Evolutionary conservation across 2,329 filamentous ascomycete species (phyloP), one percentile per base, ranked within the genome.

Genomic region (Venturia pyrina): DNA sequence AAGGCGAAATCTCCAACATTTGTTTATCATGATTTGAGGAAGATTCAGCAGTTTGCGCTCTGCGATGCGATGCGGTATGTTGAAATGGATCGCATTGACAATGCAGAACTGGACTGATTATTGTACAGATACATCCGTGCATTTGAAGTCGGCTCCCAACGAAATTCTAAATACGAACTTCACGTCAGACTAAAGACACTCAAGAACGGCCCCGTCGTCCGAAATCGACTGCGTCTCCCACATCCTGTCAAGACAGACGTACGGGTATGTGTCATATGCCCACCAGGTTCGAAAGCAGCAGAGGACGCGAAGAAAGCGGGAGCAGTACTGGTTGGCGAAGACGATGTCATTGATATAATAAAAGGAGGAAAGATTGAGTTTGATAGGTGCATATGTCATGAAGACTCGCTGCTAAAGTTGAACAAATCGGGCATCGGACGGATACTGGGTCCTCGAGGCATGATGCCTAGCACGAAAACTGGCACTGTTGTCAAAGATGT

Each of bases 401-500:
- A 83, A 63, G 86, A 90, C 71, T 92, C 88, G 70, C 81, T 95
- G 70, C 83, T 84, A 64, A 91, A 89, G 66, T 80, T 99, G 72
- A 89, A 88, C 75, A 93, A 95, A 80, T 89, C 92, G 44, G 86
- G 85, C 0, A 76, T 99, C 69, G 93, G 89, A 69, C 85, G 88
- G 69, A 83, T 96, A 56, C 81, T 99, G 24, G 95, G 95, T 72
- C 95, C 96, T 59, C 88, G 86, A 77, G 93, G 93, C 2, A 78
- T 99, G 73, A 98, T 99, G 95, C 95, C 95, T 6, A 96, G 86
- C 75, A 79, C 84, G 67, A 96, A 96, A 82, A 86, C 86, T 68
- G 92, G 91, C 69, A 98, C 95, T 0, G 89, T 99, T 66, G 91
- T 96, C 32, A 88, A 85, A 73, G 89, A 96, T 74, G 84, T 96